A percentile compares a stretch with the other conserved stretches of the same genome.
Evolutionary conservation across 257 asterid genomes (phyloP).

Genomic region (Solanum okadae): DNA sequence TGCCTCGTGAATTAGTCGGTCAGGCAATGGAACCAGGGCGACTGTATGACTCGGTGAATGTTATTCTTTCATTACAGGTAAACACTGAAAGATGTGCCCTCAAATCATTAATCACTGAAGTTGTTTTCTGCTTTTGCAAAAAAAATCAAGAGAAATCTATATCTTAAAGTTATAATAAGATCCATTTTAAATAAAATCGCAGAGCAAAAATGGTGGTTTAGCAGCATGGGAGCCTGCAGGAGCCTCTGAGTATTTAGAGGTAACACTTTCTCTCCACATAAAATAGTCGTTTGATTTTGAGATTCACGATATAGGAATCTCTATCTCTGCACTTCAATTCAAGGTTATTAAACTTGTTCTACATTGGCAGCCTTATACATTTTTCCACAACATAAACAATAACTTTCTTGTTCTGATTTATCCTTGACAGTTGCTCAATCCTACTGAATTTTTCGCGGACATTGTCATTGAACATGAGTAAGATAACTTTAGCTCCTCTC

Average conservation of each 20-base stretch:
- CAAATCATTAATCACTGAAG: neutral
- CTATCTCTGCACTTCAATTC: neutral
- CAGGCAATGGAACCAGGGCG: conserved; percentile 53
- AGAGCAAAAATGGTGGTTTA: conserved; percentile 90
- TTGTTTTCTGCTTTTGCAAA: neutral
- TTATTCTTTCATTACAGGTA: conserved; percentile 70
- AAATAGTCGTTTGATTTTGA: neutral
- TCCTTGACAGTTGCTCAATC: conserved; percentile 46
- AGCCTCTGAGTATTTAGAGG: conserved; percentile 77
- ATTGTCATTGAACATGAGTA: conserved; percentile 71
- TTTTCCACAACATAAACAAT: neutral
- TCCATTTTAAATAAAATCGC: conserved; percentile 3
- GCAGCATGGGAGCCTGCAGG: conserved; percentile 99
- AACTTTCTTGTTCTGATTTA: neutral
- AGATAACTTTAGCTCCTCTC: conserved; percentile 6
- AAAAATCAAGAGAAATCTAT: neutral
- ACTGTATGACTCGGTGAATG: conserved; percentile 68
- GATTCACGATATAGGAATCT: neutral
- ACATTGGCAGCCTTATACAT: no score
- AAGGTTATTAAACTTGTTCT: neutral
- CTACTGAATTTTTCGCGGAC: conserved; percentile 63
- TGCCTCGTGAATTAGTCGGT: conserved; percentile 77
- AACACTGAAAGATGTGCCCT: neutral
- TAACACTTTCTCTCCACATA: neutral
- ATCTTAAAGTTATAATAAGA: neutral